These are phyloP conservation scores for Euphorbia pulcherrima DNA, from an alignment of 345 rosid species.

Conservation along the genomic window DNA sequence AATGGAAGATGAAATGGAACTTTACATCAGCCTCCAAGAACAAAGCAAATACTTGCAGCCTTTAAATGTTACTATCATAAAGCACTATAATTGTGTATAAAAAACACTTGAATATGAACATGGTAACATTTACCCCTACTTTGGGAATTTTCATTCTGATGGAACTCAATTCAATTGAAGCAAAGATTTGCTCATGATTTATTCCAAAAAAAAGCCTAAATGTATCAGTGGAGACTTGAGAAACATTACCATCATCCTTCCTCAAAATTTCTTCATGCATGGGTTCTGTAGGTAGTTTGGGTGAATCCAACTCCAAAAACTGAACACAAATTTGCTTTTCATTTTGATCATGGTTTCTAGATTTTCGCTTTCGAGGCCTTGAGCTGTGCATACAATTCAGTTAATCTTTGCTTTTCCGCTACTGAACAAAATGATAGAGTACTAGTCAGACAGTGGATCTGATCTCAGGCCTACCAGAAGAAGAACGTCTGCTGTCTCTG, in stretches of 20 bases:
- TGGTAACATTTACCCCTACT: neutral
- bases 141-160: neutral
- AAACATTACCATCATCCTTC: conserved; percentile 50
- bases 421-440: conserved; percentile 8
- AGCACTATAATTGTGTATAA: neutral
- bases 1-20: neutral
- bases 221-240: conserved; percentile 5
- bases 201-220: neutral
- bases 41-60: neutral
- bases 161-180: neutral
- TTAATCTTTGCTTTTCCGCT: conserved; percentile 18
- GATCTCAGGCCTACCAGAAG: conserved; percentile 21
- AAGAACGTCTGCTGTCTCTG: conserved; percentile 26
- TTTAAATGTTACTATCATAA: conserved; percentile 1
- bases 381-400: conserved; percentile 30
- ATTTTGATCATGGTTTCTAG: conserved; percentile 10
- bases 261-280: conserved; percentile 30
- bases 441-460: conserved; percentile 18
- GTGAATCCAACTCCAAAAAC: conserved; percentile 63
- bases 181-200: neutral
- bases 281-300: conserved; percentile 35
- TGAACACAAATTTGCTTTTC: conserved; percentile 27
- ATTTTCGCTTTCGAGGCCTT: conserved; percentile 12
- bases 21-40: conserved; percentile 1
- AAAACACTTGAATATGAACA: neutral